Percentiles rank a stretch among this genome's conserved stretches.
Evolutionary conservation across 805 yeast species (phyloP).

Genomic region (Nakazawaea peltata): DNA sequence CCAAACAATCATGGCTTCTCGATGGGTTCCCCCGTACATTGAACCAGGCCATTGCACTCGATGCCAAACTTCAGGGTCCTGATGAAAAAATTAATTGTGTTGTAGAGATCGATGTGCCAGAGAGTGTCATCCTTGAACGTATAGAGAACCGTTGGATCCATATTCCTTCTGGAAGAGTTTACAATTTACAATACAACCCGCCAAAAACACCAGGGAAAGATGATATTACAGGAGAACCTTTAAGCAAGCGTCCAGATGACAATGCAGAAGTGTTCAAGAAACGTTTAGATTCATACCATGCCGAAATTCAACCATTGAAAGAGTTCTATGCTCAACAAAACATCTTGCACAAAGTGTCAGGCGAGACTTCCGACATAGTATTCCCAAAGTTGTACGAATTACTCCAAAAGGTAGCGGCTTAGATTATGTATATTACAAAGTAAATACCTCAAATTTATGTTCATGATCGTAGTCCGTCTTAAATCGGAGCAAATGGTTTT

Average conservation of each 20-base stretch:
- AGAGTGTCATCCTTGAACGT: constrained; percentile 68
- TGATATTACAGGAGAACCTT: constrained; percentile 84
- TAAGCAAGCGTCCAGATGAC: constrained; percentile 77
- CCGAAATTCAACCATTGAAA: constrained; percentile 54
- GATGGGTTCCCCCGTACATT: constrained; percentile 91
- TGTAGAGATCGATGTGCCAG: constrained; percentile 86
- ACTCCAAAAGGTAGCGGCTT: too few species aligned
- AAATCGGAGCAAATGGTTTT: too few species aligned
- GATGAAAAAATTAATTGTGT: constrained; percentile 56
- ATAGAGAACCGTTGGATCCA: constrained; percentile 86
- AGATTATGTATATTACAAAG: too few species aligned
- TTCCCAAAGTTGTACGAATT: constrained; percentile 57
- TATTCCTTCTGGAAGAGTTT: constrained; percentile 75
- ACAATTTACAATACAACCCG: constrained; percentile 81
- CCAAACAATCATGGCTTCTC: constrained; percentile 55
- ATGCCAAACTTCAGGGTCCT: constrained; percentile 28
- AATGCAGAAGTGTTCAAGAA: constrained; percentile 63
- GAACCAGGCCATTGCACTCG: constrained; percentile 59
- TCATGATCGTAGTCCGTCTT: too few species aligned
- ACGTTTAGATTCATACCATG: constrained; percentile 56
- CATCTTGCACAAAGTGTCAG: constrained; percentile 50
- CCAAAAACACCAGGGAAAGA: constrained; percentile 78
- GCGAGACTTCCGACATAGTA: constrained; percentile 78
- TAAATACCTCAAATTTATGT: too few species aligned
- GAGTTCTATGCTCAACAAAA: constrained; percentile 46